Conservation (phyloP, 2,329 filamentous ascomycete genomes). For the Pyricularia sp. region DNA sequence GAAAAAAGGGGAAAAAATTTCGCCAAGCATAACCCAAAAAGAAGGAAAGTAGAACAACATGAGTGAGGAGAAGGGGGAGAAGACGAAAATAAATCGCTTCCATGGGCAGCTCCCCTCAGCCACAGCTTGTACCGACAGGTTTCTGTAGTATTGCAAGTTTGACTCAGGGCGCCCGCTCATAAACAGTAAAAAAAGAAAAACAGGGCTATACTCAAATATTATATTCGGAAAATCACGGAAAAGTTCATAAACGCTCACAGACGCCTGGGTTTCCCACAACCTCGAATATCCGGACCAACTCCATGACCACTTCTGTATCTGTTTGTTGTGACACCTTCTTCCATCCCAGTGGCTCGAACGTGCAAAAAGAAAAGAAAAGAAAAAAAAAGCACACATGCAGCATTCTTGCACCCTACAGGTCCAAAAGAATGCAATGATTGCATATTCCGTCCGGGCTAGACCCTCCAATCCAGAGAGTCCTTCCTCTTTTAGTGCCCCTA, state of each 20-base stretch:
- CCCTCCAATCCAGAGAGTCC: too few species aligned
- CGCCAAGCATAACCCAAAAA: too few species aligned
- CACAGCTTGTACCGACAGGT: too few species aligned
- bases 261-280: neutral
- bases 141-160: too few species aligned
- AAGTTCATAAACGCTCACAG: neutral
- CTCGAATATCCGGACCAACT: neutral
- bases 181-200: neutral
- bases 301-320: neutral
- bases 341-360: neutral
- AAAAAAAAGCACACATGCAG: neutral
- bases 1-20: too few species aligned
- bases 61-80: too few species aligned
- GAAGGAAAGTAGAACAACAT: too few species aligned
- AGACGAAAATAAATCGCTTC: too few species aligned
- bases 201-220: neutral
- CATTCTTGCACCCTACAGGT: neutral
- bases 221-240: neutral
- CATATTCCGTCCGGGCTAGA: neutral
- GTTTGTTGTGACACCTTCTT: neutral
- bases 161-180: too few species aligned
- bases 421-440: neutral
- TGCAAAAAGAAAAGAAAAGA: neutral
- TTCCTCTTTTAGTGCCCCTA: neutral
- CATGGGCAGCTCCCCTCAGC: too few species aligned